Base-by-base conservation (phyloP, 164 flowering plant species). In the Cinnamomum micranthum region DNA sequence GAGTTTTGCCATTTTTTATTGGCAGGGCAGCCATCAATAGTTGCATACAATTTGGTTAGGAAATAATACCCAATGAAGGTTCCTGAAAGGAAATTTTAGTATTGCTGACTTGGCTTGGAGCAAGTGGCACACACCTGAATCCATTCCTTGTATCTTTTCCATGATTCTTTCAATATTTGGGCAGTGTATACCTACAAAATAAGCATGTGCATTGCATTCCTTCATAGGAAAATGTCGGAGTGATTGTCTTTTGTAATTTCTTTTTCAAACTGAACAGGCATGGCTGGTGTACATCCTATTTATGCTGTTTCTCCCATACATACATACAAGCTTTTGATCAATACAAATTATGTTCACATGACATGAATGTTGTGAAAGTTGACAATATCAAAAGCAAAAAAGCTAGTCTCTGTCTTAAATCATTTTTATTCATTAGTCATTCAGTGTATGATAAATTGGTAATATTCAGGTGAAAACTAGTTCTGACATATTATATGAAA, bases 171-270 rank as follows among this genome's bases (percentile, higher is more conserved):
- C 11, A 28, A 50, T 70, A 35, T 24, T 52, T 70, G 63, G 9
- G 22, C 41, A 70, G 31, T 52, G 50, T 70, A 50, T 50, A 25
- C 72, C 12, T 20, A 70, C 72, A 70, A 17, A 47, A n/a, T 28
- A 69, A 69, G 55, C 55, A 67, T 67, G 35, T 1, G n/a, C 6
- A 2, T 17, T 67, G 11, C 7, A 27, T 22, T 31, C 31, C n/a
- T 41, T 41, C 47, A 11, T 41, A 41, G 47, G 47, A 41, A 41
- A 1, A 41, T 41, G 47, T 41, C 47, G 11, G 9, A 9, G 47
- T 41, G 2, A 28, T 41, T 41, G 47, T 41, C 47, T 41, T 69
- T 47, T 47, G 47, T 41, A 41, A 41, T 41, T 69, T 13, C 27
- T 47, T 20, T 23, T n/a, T 6, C 63, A 20, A 25, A 70, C 41